Evolutionary conservation across 108 stramenopile species (phyloP), one percentile per base, ranked within the genome.

Genomic region (Craspedostauros australis): DNA sequence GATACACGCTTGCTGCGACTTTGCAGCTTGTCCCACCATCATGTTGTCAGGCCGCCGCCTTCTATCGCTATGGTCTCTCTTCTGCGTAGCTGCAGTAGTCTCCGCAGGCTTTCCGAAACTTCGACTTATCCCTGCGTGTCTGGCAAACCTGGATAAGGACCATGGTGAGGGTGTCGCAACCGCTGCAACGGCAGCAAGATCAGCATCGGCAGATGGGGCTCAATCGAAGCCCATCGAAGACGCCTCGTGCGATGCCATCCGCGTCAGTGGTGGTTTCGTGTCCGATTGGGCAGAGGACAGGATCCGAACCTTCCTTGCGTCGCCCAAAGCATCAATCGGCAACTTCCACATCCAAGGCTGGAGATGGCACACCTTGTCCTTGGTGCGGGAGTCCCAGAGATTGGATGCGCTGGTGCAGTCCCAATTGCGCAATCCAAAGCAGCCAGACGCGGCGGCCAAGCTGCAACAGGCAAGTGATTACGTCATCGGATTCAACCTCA

Each of bases 321-420:
- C 37, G 5, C 3, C 19, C 2, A 4, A 34, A 18, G 19, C 53
- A 28, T 38, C 44, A 9, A 19, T 64, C 47, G 44, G 48, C 39
- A 37, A 44, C 0, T 88, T 83, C 55, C 65, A 79, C 46, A 74
- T 89, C 21, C 88, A 89, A 34, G 88, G 88, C 39, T 89, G 88
- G 88, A 48, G 88, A 50, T 89, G 88, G 88, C 88, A 89, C 52
- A 70, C 73, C 46, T 68, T 80, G 72, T 73, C 81, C 4, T 34
- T 89, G 18, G 54, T 76, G 6, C 76, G 88, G 46, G 82, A 89
- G 48, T 54, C 79, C 0, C 57, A 63, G 5, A 50, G 80, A 46
- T 39, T 89, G 4, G 44, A 75, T 47, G 50, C 46, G 12, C 56
- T 85, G 20, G 76, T 79, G 18, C 22, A 20, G 22, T 8, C 44